These are phyloP conservation scores for Coemansia sp. DNA, from an alignment of 192 early-diverging fungal genomes.

Conservation along the genomic window DNA sequence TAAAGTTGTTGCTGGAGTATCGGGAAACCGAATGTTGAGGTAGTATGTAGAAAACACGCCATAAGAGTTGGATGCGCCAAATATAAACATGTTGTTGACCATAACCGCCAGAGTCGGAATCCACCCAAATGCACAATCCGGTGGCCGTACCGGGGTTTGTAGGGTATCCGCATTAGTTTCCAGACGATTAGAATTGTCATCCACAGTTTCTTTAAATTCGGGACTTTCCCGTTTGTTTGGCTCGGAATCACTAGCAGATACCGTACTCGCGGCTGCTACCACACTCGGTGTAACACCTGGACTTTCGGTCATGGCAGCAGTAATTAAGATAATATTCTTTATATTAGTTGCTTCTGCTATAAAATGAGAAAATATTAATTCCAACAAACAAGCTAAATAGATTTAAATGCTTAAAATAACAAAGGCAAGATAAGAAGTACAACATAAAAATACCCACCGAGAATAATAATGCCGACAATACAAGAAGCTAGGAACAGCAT, in stretches of 20 bases:
- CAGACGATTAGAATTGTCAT: background rate
- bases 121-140: conserved; percentile 34
- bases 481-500: too few species aligned
- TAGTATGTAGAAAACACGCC: conserved; percentile 51
- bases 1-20: conserved; percentile 27
- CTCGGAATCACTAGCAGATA: background rate
- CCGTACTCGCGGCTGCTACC: background rate
- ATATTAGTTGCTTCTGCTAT: too few species aligned
- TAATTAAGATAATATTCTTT: background rate
- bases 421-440: too few species aligned
- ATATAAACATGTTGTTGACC: conserved; percentile 35
- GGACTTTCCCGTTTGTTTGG: background rate
- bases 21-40: conserved; percentile 25
- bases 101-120: conserved; percentile 25
- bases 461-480: too few species aligned
- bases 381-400: background rate
- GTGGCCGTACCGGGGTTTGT: conserved; percentile 5
- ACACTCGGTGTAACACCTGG: too few species aligned
- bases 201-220: background rate
- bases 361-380: too few species aligned
- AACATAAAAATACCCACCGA: too few species aligned
- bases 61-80: conserved; percentile 45
- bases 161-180: background rate
- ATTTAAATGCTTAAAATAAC: too few species aligned
- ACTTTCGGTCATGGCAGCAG: background rate